Conservation (phyloP, 371 early-diverging fungal genomes). For the Apophysomyces sp. region DNA sequence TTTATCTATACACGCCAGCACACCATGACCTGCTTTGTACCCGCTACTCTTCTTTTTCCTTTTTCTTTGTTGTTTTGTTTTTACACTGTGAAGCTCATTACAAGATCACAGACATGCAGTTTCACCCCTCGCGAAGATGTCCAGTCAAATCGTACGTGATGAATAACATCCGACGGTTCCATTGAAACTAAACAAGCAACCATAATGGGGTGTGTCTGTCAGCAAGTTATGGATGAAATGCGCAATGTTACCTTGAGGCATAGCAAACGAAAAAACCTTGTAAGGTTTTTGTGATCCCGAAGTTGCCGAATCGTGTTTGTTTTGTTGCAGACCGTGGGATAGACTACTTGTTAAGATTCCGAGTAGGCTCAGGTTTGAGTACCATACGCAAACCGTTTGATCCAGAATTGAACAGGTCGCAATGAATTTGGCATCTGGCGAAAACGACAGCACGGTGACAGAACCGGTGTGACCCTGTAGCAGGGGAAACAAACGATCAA, state of each 20-base stretch:
- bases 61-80: no score
- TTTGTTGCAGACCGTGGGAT: slow-evolving; percentile 29
- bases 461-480: slow-evolving; percentile 65
- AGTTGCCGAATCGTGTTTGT: slow-evolving; percentile 1
- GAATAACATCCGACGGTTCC: slow-evolving; percentile 42
- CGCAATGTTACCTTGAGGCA: slow-evolving; percentile 34
- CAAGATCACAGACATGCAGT: slow-evolving; percentile 51
- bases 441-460: slow-evolving; percentile 74
- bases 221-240: neutral
- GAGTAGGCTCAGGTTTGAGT: slow-evolving; percentile 69
- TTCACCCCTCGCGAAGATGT: slow-evolving; percentile 62
- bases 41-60: no score
- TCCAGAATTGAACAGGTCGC: slow-evolving; percentile 76
- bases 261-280: slow-evolving; percentile 65
- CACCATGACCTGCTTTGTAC: no score
- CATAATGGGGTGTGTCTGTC: no score
- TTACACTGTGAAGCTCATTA: slow-evolving; percentile 67
- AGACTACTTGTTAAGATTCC: slow-evolving; percentile 66
- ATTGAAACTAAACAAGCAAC: slow-evolving; percentile 23
- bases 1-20: no score
- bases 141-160: slow-evolving; percentile 71
- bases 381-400: slow-evolving; percentile 75
- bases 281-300: slow-evolving; percentile 53
- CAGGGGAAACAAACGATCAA: neutral
- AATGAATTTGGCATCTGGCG: slow-evolving; percentile 77